Evolutionary conservation across 2,329 filamentous ascomycete genomes (phyloP), one percentile per base, ranked within the genome.

Genomic region (Fusarium sarcochroum): DNA sequence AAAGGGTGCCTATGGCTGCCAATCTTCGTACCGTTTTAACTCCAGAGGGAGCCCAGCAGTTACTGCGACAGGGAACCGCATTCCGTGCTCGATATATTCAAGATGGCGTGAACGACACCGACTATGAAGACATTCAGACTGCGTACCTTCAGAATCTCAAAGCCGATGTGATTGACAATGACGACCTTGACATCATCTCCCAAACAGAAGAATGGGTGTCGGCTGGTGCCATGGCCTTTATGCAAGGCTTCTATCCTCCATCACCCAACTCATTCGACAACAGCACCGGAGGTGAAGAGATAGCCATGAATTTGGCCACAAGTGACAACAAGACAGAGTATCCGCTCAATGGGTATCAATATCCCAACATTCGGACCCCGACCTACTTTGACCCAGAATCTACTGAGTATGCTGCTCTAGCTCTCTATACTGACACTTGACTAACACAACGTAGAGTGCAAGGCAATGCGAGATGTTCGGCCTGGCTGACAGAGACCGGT

Each of bases 161-260:
- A 18, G 49, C 68, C 10, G 75, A 84, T 59, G 77, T 78, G n/a
- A 81, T 89, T 47, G 80, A 87, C 70, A 86, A 85, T 60, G 70
- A 59, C 3, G 82, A 87, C 69, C 70, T 89, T 18, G 73, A 76
- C 32, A 70, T 86, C 34, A 66, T 80, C 32, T 80, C 82, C 20
- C 81, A 75, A 35, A 74, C 78, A 6, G 80, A 85, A 50, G 76
- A 78, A 25, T 84, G 80, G 73, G 74, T 94, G 32, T 87, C 89
- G 51, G 89, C 86, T 63, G 89, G 92, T 4, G 93, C 92, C 34
- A 82, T 87, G 51, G 93, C 90, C 1, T 97, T 97, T 78, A 80
- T 96, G 71, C 94, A 97, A 76, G 93, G 91, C 6, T 83, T 97
- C 6, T 97, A 97, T 75, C 93, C 94, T 4, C 92, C 93, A 0